Conservation (phyloP, 1,284 basidiomycete species). For the Cryptococcus hybrid region DNA sequence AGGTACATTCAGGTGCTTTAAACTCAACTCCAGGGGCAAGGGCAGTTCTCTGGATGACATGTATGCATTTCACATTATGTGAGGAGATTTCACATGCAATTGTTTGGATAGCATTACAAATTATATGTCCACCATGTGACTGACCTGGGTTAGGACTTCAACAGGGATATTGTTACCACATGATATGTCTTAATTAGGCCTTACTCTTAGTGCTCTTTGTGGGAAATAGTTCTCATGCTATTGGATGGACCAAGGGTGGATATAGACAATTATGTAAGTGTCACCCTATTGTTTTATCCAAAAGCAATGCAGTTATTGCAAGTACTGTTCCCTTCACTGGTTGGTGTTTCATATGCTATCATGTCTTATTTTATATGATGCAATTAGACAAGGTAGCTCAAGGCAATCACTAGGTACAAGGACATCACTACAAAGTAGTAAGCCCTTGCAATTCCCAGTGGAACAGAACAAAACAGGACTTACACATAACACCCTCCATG, state of each 20-base stretch:
- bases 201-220: background rate
- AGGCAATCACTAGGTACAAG: slow-evolving; percentile 62
- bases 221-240: background rate
- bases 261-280: background rate
- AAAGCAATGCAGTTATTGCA: background rate
- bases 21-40: too few relatives aligned
- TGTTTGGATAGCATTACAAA: too few relatives aligned
- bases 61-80: too few relatives aligned
- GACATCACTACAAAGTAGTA: slow-evolving; percentile 53
- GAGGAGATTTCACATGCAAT: too few relatives aligned
- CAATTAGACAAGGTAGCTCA: slow-evolving; percentile 48
- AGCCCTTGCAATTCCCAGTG: background rate
- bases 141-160: too few relatives aligned
- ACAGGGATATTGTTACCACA: too few relatives aligned
- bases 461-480: slow-evolving; percentile 1
- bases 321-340: background rate
- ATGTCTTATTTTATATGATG: background rate
- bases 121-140: too few relatives aligned
- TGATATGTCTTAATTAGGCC: too few relatives aligned
- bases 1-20: too few relatives aligned
- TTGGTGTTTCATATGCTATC: too few relatives aligned
- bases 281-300: background rate
- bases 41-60: too few relatives aligned
- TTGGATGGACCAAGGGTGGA: background rate
- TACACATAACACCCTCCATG: slow-evolving; percentile 67